Base-by-base conservation (phyloP, 805 yeast species). In the Suhomyces prunicola region DNA sequence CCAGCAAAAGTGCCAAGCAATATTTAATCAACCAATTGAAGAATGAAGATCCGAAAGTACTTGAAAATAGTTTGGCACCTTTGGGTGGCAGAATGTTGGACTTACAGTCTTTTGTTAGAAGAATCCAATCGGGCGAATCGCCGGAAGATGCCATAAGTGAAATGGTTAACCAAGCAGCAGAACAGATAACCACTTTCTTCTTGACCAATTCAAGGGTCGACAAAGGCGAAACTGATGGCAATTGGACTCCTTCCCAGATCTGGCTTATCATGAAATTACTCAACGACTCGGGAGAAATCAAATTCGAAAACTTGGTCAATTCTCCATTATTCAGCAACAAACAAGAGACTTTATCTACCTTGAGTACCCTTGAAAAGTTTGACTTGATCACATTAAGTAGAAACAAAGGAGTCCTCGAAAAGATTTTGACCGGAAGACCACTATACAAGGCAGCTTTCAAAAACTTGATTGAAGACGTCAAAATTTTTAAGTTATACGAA, bases 61-160 rank as follows among this genome's bases (percentile, higher is more conserved):
- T 91, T 23, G 85, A 82, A 23, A 69, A 72, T 5, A 79, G 85
- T 31, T 71, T 92, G 33, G 82, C 74, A 26, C 96, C 96, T 10
- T 71, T 94, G 26, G 99, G 99, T 19, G 99, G 99, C 41, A 83
- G 99, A 57, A 88, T 93, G 92, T 77, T 91, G 45, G 99, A 94
- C 67, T 76, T 94, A 49, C 97, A 94, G 69, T 86, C 93, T 27
- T 91, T 90, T 70, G 87, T 87, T 1, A 81, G 98, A 65, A 86
- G 98, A 49, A 81, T 94, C 15, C 85, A 85, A 60, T 84, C 93
- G 1, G 99, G 99, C 6, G 99, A 94, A 65, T 66, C 81, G 6
- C 96, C 97, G 2, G 61, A 71, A 8, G 87, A 80, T 49, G 97
- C 98, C 0, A 71, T 90, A 44, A 70, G 78, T 2, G 92, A 90